Conservation (phyloP, 202 grass and related monocot species). For the Bolboschoenoplectus hybrid region DNA sequence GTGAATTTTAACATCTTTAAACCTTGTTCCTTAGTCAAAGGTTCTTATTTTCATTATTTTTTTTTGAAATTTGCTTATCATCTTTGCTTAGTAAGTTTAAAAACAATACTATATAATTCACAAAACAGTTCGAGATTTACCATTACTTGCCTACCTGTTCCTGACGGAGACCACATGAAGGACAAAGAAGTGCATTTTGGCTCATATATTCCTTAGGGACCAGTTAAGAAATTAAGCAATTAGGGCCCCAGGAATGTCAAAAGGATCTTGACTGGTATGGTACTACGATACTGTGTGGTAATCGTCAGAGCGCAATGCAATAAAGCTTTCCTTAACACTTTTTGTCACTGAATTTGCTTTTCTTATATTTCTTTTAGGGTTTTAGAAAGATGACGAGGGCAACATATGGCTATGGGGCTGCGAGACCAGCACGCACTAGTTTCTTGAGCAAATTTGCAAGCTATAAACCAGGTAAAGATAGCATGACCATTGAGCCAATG, state of each 20-base stretch:
- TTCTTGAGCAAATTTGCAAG: conserved; percentile 69
- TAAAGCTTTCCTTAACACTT: background rate
- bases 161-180: background rate
- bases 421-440: conserved; percentile 49
- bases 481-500: conserved; percentile 61
- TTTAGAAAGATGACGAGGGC: conserved; percentile 64
- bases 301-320: background rate
- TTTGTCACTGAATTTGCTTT: conserved; percentile 10
- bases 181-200: background rate
- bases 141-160: background rate
- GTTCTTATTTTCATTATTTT: background rate
- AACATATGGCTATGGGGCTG: conserved; percentile 40
- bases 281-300: background rate
- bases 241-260: background rate
- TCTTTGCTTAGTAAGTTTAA: conserved; percentile 1
- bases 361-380: conserved; percentile 18
- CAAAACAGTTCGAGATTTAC: background rate
- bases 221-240: background rate
- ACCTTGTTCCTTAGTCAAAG: background rate
- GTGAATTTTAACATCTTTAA: background rate
- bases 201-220: background rate
- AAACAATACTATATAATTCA: background rate
- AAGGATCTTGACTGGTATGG: background rate
- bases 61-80: background rate
- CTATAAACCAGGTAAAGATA: conserved; percentile 70